phyloP scores from a whole-genome alignment of 2,329 filamentous ascomycete species.

The Trichocomaceae sp. region DNA sequence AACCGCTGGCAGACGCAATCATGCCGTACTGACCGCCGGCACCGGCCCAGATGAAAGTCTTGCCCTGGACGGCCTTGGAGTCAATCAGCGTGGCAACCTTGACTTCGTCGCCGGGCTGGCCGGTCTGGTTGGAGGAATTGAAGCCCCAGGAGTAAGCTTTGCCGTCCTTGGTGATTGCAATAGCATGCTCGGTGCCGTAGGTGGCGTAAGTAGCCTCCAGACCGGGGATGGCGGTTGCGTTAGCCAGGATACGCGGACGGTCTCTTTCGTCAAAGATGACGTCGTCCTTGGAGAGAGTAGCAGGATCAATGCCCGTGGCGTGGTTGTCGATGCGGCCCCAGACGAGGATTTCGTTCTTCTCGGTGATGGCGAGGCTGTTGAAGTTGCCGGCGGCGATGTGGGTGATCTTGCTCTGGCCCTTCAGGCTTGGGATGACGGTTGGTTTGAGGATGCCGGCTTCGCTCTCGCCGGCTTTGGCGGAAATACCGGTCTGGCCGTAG shows the following conservation, averaged over 20 bases:
- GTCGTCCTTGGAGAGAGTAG: slow-evolving; percentile 46
- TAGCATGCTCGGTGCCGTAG: slow-evolving; percentile 65
- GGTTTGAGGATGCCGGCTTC: slow-evolving; percentile 63
- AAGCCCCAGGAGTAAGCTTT: slow-evolving; percentile 75
- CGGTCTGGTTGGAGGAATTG: slow-evolving; percentile 72
- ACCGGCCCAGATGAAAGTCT: slow-evolving; percentile 69
- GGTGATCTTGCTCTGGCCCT: slow-evolving; percentile 50
- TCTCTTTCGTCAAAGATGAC: slow-evolving; percentile 55
- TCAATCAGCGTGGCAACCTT: slow-evolving; percentile 71
- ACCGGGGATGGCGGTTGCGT: slow-evolving; percentile 22
- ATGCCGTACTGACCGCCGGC: slow-evolving; percentile 69
- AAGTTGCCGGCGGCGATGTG: slow-evolving; percentile 64
- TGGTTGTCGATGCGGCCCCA: slow-evolving; percentile 52
- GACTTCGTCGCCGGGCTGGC: slow-evolving; percentile 69
- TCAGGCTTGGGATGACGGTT: slow-evolving; percentile 56
- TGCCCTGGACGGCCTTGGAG: slow-evolving; percentile 72
- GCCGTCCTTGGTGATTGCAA: slow-evolving; percentile 63
- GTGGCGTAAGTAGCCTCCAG: slow-evolving; percentile 47
- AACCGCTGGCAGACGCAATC: slow-evolving; percentile 7
- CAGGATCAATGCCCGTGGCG: slow-evolving; percentile 49
- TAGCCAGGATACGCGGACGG: slow-evolving; percentile 58
- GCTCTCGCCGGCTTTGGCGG: slow-evolving; percentile 54
- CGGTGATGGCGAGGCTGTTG: slow-evolving; percentile 56
- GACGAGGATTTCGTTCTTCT: slow-evolving; percentile 46
- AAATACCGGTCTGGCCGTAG: slow-evolving; percentile 67